phyloP scores from a whole-genome alignment of 345 rosid genomes.

The Mangifera indica region DNA sequence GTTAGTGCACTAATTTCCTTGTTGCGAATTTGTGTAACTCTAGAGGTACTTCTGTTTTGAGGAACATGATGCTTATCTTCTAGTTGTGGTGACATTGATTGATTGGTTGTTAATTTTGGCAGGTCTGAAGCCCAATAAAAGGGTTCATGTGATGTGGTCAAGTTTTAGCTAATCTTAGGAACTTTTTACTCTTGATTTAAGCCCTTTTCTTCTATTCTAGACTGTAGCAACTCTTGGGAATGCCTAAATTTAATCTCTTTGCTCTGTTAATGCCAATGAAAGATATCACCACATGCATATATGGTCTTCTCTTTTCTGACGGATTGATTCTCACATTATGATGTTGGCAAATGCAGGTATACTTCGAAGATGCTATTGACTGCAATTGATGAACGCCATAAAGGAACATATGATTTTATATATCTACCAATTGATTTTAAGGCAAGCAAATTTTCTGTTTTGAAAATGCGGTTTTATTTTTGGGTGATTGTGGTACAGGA shows the following conservation, averaged over 20 bases:
- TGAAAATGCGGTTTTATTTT: background rate
- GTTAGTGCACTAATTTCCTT: background rate
- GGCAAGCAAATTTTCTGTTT: constrained; percentile 36
- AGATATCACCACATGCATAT: background rate
- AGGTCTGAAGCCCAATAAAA: background rate
- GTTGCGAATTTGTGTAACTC: background rate
- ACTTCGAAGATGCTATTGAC: constrained; percentile 75
- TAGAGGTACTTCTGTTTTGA: background rate
- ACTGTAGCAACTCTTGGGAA: background rate
- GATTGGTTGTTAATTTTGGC: background rate
- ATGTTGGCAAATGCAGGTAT: constrained; percentile 44
- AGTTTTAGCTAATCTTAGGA: background rate
- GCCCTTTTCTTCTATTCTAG: background rate
- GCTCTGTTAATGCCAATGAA: background rate
- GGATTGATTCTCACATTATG: constrained; percentile 3
- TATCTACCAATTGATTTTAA: constrained; percentile 76
- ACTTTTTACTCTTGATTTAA: background rate
- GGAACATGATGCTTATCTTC: background rate
- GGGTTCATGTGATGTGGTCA: background rate
- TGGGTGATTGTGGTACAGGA: background rate
- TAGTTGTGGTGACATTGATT: background rate
- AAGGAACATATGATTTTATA: constrained; percentile 66
- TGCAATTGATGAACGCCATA: constrained; percentile 63
- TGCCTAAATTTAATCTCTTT: background rate
- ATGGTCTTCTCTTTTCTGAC: background rate